phyloP scores from a whole-genome alignment of 164 flowering plant genomes.

The Chimonanthus praecox region DNA sequence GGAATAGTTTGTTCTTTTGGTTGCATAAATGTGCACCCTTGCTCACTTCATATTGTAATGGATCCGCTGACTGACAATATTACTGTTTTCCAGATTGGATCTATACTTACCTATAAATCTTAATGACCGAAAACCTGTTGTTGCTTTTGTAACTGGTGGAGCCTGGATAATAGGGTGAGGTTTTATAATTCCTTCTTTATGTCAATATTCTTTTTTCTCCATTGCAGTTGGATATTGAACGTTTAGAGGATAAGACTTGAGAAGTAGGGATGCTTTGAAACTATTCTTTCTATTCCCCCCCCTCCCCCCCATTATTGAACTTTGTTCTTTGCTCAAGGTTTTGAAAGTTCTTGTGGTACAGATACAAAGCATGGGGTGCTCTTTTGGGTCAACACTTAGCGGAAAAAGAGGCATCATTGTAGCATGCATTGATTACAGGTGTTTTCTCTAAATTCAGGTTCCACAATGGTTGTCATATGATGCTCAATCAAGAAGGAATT shows the following conservation, averaged over 20 bases:
- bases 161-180: constrained; percentile 98
- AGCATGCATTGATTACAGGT: constrained; percentile 98
- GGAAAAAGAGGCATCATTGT: constrained; percentile 85
- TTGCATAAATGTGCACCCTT: background rate
- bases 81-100: constrained; percentile 64
- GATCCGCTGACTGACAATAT: background rate
- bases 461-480: background rate
- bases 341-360: constrained; percentile 19
- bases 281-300: background rate
- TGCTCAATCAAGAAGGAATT: background rate
- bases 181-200: background rate
- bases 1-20: background rate
- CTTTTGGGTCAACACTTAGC: constrained; percentile 78
- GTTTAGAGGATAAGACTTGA: too few relatives aligned
- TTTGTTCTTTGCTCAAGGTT: background rate
- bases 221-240: background rate
- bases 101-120: constrained; percentile 58
- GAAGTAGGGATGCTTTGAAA: too few relatives aligned
- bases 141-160: constrained; percentile 95
- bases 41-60: constrained; percentile 3
- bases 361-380: constrained; percentile 98
- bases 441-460: constrained; percentile 5
- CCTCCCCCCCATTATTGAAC: background rate
- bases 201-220: too few relatives aligned
- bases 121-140: constrained; percentile 75